Evolutionary conservation across 495 filamentous ascomycete species (phyloP), one percentile per base, ranked within the genome.

Genomic region (Aspergillus mulundensis): DNA sequence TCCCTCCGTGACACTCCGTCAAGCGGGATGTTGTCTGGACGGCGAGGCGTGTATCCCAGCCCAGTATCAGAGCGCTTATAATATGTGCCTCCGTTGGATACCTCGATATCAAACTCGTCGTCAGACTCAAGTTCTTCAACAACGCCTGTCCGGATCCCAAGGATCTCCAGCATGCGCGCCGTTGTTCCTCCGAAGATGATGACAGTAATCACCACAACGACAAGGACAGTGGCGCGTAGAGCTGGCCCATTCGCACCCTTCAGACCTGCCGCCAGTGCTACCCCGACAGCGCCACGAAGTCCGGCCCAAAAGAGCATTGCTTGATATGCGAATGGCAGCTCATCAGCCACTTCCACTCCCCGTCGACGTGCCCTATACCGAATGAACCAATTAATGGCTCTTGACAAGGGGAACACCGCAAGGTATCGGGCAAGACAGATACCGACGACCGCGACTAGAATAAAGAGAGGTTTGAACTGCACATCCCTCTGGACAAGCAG

Each of bases 231-330:
- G 4, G 93, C 93, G 57, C 88, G 85, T 30, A 98, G 74, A 2
- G 87, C 84, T 41, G 84, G 87, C 7, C 81, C 85, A 61, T 96
- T 94, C 21, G 80, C 78, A 30, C 90, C 94, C 2, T 69, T 66
- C 30, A 98, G 79, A 23, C 94, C 87, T 14, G 92, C 94, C n/a
- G 94, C 93, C 34, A 98, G 81, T 2, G 95, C 94, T 15, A 98
- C 94, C 57, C 94, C 94, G 63, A 98, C 94, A 36, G 94, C 94
- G 57, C 94, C 94, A 54, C 94, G 91, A 44, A 98, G 76, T 18
- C 94, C 94, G 15, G 95, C 94, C 94, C 94, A 98, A 76, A 96
- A 98, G 18, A 98, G 83, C 93, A 98, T 96, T 7, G 87, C 90
- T 67, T 97, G 92, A 67, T 97, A 95, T 56, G 84, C 88, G 63